A percentile compares a stretch with the other conserved stretches of the same genome.
phyloP scores from a whole-genome alignment of 1,284 basidiomycete genomes.

The Boletus sp. region DNA sequence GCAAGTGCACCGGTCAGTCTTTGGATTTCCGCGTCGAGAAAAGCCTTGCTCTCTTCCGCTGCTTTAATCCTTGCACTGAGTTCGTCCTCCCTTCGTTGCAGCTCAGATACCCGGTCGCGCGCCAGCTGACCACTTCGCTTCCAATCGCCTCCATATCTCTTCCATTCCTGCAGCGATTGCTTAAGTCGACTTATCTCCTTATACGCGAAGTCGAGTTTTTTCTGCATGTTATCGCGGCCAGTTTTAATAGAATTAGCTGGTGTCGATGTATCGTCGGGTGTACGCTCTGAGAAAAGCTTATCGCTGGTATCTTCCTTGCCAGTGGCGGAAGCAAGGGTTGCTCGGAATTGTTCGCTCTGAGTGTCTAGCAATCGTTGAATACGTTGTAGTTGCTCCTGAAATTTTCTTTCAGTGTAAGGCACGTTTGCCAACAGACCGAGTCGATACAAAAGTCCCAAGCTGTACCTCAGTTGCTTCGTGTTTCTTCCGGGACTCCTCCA shows the following conservation, averaged over 20 bases:
- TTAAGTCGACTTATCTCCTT: slow-evolving; percentile 23
- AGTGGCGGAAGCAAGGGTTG: slow-evolving; percentile 15
- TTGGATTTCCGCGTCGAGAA: slow-evolving; percentile 17
- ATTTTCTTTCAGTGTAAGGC: slow-evolving; percentile 8
- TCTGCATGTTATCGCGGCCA: slow-evolving; percentile 3
- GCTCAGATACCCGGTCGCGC: slow-evolving; percentile 15
- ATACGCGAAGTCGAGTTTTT: slow-evolving; percentile 20
- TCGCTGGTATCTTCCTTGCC: slow-evolving; percentile 5
- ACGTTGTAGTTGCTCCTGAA: slow-evolving; percentile 22
- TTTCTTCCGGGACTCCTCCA: slow-evolving; percentile 21
- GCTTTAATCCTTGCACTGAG: slow-evolving; percentile 12
- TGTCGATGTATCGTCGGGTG: slow-evolving; percentile 6
- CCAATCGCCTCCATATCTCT: slow-evolving; percentile 27
- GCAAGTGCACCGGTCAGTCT: slow-evolving; percentile 16
- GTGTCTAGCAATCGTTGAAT: slow-evolving; percentile 16
- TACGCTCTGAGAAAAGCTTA: slow-evolving; percentile 2
- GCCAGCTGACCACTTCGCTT: slow-evolving; percentile 24
- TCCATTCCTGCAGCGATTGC: slow-evolving; percentile 24
- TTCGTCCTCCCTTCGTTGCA: slow-evolving; percentile 13
- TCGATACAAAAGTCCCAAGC: slow-evolving; percentile 3
- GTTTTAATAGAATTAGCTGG: slow-evolving; percentile 3
- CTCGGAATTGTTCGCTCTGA: slow-evolving; percentile 22
- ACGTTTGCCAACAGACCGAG: background rate
- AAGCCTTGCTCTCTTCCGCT: slow-evolving; percentile 12
- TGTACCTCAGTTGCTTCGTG: slow-evolving; percentile 21